A percentile compares a stretch with the other conserved stretches of the same genome.
phyloP scores from a whole-genome alignment of 108 stramenopile genomes.

The Nitzschia sp. region DNA sequence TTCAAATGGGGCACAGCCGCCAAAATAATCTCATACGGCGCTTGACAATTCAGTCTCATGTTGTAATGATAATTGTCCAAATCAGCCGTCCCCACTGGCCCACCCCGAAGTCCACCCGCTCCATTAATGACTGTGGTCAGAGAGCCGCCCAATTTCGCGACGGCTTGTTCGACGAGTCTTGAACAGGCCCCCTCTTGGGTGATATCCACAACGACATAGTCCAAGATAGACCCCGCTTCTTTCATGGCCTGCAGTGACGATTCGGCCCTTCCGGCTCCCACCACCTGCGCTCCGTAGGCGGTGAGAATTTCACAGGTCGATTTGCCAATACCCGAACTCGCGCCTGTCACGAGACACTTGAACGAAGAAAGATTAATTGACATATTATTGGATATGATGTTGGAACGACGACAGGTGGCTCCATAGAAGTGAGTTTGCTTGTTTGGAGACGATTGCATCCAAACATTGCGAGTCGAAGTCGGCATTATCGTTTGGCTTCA shows the following conservation, averaged over 20 bases:
- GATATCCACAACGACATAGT: slow-evolving; percentile 53
- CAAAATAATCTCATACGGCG: slow-evolving; percentile 65
- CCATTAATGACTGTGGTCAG: slow-evolving; percentile 58
- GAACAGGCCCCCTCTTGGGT: slow-evolving; percentile 39
- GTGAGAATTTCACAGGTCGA: slow-evolving; percentile 48
- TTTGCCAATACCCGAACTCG: slow-evolving; percentile 60
- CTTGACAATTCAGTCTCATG: slow-evolving; percentile 57
- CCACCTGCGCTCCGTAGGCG: slow-evolving; percentile 44
- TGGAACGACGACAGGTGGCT: too few relatives aligned
- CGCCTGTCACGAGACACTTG: slow-evolving; percentile 59
- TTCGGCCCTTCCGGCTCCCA: slow-evolving; percentile 53
- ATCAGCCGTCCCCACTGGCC: slow-evolving; percentile 46
- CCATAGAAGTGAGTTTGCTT: too few relatives aligned
- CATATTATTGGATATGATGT: slow-evolving; percentile 6
- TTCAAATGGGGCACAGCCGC: slow-evolving; percentile 61
- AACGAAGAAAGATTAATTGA: slow-evolving; percentile 17
- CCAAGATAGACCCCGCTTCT: slow-evolving; percentile 32
- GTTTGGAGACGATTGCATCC: too few relatives aligned
- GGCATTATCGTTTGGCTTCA: too few relatives aligned
- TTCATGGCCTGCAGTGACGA: slow-evolving; percentile 32
- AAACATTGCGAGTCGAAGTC: too few relatives aligned
- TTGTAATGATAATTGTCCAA: slow-evolving; percentile 55
- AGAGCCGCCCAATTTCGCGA: slow-evolving; percentile 33
- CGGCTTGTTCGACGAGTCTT: slow-evolving; percentile 45
- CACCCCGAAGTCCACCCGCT: slow-evolving; percentile 56